phyloP scores from a whole-genome alignment of 306 rosid genomes.

The Rubus parviflorus region DNA sequence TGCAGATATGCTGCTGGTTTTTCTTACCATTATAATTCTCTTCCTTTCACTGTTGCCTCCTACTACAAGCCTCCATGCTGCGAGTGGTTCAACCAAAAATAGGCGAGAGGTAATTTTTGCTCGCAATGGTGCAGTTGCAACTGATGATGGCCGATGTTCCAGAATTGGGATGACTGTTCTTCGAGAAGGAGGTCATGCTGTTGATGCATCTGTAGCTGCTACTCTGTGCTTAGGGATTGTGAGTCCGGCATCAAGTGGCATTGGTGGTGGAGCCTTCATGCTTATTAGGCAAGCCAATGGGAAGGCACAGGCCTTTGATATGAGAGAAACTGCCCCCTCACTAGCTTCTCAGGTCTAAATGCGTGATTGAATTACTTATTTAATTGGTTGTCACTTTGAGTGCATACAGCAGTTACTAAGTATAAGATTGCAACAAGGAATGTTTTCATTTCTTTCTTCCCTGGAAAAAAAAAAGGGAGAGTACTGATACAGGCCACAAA shows the following conservation, averaged over 20 bases:
- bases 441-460: background rate
- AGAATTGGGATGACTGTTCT: slow-evolving; percentile 56
- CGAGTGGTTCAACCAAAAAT: slow-evolving; percentile 10
- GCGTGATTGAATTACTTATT: background rate
- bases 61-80: slow-evolving; percentile 25
- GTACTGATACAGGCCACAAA: background rate
- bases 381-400: slow-evolving; percentile 9
- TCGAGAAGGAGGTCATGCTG: slow-evolving; percentile 72
- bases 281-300: slow-evolving; percentile 51
- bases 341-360: slow-evolving; percentile 60
- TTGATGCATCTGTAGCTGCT: slow-evolving; percentile 81
- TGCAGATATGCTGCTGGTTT: slow-evolving; percentile 36
- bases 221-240: slow-evolving; percentile 85
- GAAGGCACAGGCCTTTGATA: slow-evolving; percentile 53
- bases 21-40: slow-evolving; percentile 36
- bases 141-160: slow-evolving; percentile 69
- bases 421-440: background rate
- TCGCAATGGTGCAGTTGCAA: slow-evolving; percentile 66
- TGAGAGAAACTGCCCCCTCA: slow-evolving; percentile 86
- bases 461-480: background rate
- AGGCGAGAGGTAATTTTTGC: slow-evolving; percentile 51
- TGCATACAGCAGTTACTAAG: background rate
- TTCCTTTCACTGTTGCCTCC: slow-evolving; percentile 29
- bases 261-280: slow-evolving; percentile 90
- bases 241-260: slow-evolving; percentile 83